A percentile compares a stretch with the other conserved stretches of the same genome.
Evolutionary conservation across 805 yeast genomes (phyloP).

Genomic region (Yarrowia alimentaria): DNA sequence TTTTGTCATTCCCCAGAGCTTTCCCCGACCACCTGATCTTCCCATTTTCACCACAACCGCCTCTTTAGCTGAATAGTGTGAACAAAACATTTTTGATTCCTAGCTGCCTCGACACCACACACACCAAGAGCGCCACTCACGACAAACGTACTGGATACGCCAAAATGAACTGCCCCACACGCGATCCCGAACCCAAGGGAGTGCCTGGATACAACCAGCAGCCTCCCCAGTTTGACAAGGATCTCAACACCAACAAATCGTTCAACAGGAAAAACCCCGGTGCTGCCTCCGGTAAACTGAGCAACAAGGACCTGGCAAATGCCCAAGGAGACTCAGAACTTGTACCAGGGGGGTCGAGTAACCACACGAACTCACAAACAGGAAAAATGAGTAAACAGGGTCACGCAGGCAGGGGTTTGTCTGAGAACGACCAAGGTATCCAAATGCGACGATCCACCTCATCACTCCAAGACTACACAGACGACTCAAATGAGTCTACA

Average conservation of each 20-base stretch:
- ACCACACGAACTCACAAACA: conserved; percentile 9
- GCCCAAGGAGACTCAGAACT: conserved; percentile 16
- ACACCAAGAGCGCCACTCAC: too few species aligned
- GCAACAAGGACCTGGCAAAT: conserved; percentile 18
- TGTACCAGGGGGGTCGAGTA: conserved; percentile 7
- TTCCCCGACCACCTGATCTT: too few species aligned
- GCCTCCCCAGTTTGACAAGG: conserved; percentile 33
- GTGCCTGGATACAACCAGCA: conserved; percentile 34
- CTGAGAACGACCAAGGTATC: conserved; percentile 7
- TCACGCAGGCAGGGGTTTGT: conserved; percentile 9
- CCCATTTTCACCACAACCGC: too few species aligned
- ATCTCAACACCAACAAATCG: conserved; percentile 32
- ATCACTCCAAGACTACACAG: not conserved
- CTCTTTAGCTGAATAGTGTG: too few species aligned
- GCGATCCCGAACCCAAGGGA: conserved; percentile 38
- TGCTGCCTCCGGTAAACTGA: not conserved
- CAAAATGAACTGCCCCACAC: conserved; percentile 38
- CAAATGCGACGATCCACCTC: conserved; percentile 14
- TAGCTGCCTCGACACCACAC: too few species aligned
- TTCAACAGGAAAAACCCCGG: conserved; percentile 27
- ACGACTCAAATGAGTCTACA: conserved; percentile 18
- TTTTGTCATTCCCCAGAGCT: too few species aligned
- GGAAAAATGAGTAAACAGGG: not conserved
- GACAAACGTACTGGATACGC: too few species aligned
- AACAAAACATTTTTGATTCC: too few species aligned